These are phyloP conservation scores for Cymbopogon flexuosus DNA, from an alignment of 202 grass and related monocot species.

Conservation along the genomic window DNA sequence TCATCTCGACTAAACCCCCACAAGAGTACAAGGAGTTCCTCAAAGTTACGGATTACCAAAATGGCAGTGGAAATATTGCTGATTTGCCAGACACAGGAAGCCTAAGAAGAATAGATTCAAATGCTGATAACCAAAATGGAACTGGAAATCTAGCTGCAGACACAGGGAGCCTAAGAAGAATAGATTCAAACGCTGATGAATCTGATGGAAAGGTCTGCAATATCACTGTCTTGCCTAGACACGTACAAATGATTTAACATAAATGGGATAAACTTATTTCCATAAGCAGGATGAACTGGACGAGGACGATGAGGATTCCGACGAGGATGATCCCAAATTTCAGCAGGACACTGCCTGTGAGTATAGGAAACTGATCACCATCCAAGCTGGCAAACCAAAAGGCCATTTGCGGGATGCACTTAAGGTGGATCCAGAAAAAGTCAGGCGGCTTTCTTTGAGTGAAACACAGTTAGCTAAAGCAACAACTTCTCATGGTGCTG, in stretches of 20 bases:
- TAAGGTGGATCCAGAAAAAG: constrained; percentile 46
- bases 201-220: constrained; percentile 50
- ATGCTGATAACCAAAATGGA: constrained; percentile 30
- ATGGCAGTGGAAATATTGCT: too few relatives aligned
- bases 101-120: constrained; percentile 39
- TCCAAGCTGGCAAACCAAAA: constrained; percentile 84
- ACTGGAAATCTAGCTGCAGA: constrained; percentile 27
- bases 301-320: constrained; percentile 55
- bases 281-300: constrained; percentile 48
- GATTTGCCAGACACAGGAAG: constrained; percentile 28
- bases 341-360: constrained; percentile 42
- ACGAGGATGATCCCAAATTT: constrained; percentile 57
- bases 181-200: constrained; percentile 40
- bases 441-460: constrained; percentile 62
- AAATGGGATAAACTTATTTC: constrained; percentile 17
- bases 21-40: constrained; percentile 71
- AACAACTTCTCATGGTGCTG: constrained; percentile 49
- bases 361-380: constrained; percentile 68
- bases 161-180: constrained; percentile 23
- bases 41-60: constrained; percentile 31
- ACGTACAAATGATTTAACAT: background rate
- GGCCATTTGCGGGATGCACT: constrained; percentile 47
- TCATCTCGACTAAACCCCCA: constrained; percentile 86
- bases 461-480: constrained; percentile 69
- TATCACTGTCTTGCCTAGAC: constrained; percentile 4